Percentiles rank a stretch among this genome's conserved stretches.
These are phyloP conservation scores for Paramarasmius palmivorus DNA, from an alignment of 1,284 basidiomycete species.

Conservation along the genomic window DNA sequence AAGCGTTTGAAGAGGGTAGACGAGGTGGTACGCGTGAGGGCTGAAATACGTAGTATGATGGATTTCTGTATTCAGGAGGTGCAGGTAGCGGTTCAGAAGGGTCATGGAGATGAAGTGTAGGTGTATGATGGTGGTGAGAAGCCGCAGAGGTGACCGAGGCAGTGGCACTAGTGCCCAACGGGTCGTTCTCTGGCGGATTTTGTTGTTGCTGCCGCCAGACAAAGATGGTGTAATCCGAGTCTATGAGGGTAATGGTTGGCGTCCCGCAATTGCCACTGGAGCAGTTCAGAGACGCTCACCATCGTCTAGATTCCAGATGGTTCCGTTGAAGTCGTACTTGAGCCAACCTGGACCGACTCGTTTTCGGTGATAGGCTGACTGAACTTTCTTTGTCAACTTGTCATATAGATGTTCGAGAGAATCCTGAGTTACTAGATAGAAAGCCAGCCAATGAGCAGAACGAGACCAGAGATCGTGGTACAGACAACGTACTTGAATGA, in stretches of 20 bases:
- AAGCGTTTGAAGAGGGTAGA: constrained; percentile 18
- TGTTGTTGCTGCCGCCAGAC: constrained; percentile 57
- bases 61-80: constrained; percentile 64
- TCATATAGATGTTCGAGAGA: constrained; percentile 61
- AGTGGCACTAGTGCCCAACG: constrained; percentile 15
- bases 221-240: constrained; percentile 80
- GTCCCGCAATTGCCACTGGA: too few species aligned
- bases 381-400: constrained; percentile 66
- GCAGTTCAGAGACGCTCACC: constrained; percentile 38
- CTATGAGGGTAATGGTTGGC: constrained; percentile 37
- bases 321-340: constrained; percentile 75
- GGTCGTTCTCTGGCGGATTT: constrained; percentile 7
- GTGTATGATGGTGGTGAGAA: constrained; percentile 25
- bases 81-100: constrained; percentile 59
- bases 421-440: constrained; percentile 65
- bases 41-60: constrained; percentile 68
- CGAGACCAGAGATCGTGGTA: not conserved
- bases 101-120: constrained; percentile 66
- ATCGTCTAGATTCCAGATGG: constrained; percentile 79
- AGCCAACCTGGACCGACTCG: constrained; percentile 75
- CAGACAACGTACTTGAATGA: constrained; percentile 59
- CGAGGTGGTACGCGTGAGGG: constrained; percentile 30
- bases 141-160: constrained; percentile 28
- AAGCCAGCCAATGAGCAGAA: not conserved
- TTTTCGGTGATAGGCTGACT: constrained; percentile 53